Percentiles rank a stretch among this genome's conserved stretches.
Evolutionary conservation across 441 rosid genomes (phyloP).

Genomic region (Capsella rubella): DNA sequence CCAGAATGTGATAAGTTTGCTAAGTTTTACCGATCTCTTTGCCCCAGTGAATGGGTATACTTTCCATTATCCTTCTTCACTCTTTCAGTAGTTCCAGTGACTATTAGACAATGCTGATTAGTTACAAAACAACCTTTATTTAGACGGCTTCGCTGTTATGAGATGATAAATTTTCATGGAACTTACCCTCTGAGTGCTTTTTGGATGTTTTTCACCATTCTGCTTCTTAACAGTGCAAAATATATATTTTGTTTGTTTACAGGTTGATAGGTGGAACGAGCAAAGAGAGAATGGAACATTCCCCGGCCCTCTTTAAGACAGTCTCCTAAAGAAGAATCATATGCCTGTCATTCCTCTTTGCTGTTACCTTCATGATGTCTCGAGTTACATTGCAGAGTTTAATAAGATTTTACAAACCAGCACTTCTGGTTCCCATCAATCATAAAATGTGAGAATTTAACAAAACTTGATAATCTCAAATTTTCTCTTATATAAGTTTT

Average conservation of each 20-base stretch:
- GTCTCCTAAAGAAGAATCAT: slow-evolving; percentile 37
- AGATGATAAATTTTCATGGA: neutral
- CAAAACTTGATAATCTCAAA: slow-evolving; percentile 35
- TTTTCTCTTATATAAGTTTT: slow-evolving; percentile 33
- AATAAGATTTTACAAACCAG: slow-evolving; percentile 48
- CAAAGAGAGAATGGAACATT: slow-evolving; percentile 97
- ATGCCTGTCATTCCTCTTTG: slow-evolving; percentile 23
- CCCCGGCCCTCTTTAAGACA: slow-evolving; percentile 84
- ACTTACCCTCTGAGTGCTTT: neutral
- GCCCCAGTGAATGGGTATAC: slow-evolving; percentile 98
- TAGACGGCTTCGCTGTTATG: neutral
- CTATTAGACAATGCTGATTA: slow-evolving; percentile 18
- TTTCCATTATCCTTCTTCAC: slow-evolving; percentile 12
- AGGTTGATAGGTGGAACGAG: slow-evolving; percentile 95
- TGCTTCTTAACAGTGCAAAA: neutral
- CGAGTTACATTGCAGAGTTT: slow-evolving; percentile 39
- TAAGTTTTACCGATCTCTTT: slow-evolving; percentile 91
- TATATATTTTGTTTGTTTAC: slow-evolving; percentile 24
- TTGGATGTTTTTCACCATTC: neutral
- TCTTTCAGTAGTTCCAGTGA: neutral
- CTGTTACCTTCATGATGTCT: slow-evolving; percentile 36
- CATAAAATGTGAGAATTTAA: slow-evolving; percentile 45
- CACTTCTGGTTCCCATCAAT: slow-evolving; percentile 33
- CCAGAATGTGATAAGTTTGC: slow-evolving; percentile 90
- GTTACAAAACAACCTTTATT: neutral